Conservation (phyloP, 2,329 filamentous ascomycete species). For the Cercospora janseana region DNA sequence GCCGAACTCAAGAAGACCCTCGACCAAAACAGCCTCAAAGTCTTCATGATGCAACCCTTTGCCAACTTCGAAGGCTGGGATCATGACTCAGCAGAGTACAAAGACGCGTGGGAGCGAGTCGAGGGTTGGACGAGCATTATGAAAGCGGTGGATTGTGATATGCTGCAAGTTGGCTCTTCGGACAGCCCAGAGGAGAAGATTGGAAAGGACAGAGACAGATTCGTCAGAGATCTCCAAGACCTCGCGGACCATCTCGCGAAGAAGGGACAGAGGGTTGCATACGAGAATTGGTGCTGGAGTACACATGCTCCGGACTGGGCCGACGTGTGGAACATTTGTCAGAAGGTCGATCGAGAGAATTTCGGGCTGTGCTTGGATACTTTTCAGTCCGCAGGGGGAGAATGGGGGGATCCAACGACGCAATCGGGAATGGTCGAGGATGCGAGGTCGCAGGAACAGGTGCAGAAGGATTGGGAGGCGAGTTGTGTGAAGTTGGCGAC, state of each 20-base stretch:
- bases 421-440: conserved; percentile 57
- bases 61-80: conserved; percentile 75
- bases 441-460: conserved; percentile 42
- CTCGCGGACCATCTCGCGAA: conserved; percentile 62
- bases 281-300: conserved; percentile 82
- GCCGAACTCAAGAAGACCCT: conserved; percentile 56
- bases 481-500: conserved; percentile 50
- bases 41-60: conserved; percentile 75
- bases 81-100: conserved; percentile 55
- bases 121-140: conserved; percentile 69
- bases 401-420: conserved; percentile 71
- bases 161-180: conserved; percentile 67
- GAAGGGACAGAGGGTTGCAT: conserved; percentile 62
- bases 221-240: conserved; percentile 62
- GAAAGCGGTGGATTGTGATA: conserved; percentile 65
- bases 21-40: conserved; percentile 53
- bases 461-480: conserved; percentile 45
- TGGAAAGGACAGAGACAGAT: conserved; percentile 48
- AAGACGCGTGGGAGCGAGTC: conserved; percentile 62
- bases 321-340: conserved; percentile 67
- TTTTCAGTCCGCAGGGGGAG: conserved; percentile 70
- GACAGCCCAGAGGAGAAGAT: conserved; percentile 59
- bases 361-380: conserved; percentile 75
- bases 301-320: conserved; percentile 68
- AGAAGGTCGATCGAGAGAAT: conserved; percentile 61